Evolutionary conservation across 805 yeast genomes (phyloP).

Genomic region (Candida sithepensis): DNA sequence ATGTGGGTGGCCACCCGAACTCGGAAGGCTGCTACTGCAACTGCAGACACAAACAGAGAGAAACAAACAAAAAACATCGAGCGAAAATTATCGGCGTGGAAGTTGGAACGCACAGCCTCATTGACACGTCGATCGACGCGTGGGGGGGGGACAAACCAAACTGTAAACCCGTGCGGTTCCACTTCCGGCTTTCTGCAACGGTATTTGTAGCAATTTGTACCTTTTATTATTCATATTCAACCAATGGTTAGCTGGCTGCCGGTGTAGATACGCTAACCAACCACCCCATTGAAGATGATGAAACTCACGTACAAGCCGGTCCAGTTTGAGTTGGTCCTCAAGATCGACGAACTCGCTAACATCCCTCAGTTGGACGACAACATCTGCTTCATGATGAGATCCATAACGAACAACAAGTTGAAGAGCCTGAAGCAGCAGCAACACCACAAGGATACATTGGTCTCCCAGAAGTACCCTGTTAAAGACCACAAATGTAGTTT

Average conservation of each 20-base stretch:
- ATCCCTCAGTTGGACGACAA: slow-evolving; percentile 75
- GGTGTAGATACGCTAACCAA: no score
- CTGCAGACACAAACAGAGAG: no score
- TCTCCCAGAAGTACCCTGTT: slow-evolving; percentile 42
- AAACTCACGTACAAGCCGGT: slow-evolving; percentile 23
- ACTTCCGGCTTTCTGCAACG: no score
- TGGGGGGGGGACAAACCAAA: no score
- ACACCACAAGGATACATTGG: slow-evolving; percentile 24
- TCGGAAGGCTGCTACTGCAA: no score
- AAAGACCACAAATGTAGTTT: slow-evolving; percentile 51
- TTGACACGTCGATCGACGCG: no score
- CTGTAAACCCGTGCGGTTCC: no score
- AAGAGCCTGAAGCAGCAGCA: slow-evolving; percentile 16
- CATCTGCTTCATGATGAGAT: slow-evolving; percentile 50
- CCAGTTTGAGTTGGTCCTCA: slow-evolving; percentile 54
- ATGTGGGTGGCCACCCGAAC: no score
- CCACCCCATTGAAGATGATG: slow-evolving; percentile 5
- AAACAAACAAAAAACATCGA: no score
- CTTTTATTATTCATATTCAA: neutral
- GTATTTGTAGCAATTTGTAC: no score
- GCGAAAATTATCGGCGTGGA: no score
- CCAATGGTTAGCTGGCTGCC: neutral
- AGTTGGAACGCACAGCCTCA: no score
- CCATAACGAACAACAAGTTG: slow-evolving; percentile 18
- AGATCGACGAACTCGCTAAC: slow-evolving; percentile 70